phyloP scores from a whole-genome alignment of 345 rosid genomes.

The Hirschfeldia incana region DNA sequence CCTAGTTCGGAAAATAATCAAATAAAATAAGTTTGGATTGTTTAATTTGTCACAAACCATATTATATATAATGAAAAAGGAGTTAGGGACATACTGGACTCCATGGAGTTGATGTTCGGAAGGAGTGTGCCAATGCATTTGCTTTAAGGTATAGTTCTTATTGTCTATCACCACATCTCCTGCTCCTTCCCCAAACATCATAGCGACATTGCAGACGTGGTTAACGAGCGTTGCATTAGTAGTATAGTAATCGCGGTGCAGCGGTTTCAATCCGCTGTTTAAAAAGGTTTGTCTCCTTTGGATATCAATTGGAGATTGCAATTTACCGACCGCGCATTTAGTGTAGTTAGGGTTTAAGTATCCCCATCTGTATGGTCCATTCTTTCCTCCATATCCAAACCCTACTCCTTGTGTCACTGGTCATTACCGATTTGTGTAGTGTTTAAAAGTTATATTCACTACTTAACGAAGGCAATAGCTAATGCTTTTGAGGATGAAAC shows the following conservation, averaged over 20 bases:
- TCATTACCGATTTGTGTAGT: background rate
- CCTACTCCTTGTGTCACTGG: slow-evolving; percentile 35
- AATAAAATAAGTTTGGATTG: background rate
- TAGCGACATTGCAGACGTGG: slow-evolving; percentile 45
- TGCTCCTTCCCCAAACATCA: slow-evolving; percentile 31
- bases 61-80: background rate
- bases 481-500: background rate
- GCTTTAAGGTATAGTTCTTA: slow-evolving; percentile 52
- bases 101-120: slow-evolving; percentile 75
- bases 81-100: slow-evolving; percentile 39
- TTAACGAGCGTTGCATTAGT: slow-evolving; percentile 58
- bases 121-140: slow-evolving; percentile 87
- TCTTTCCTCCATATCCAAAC: slow-evolving; percentile 46
- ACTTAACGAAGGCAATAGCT: background rate
- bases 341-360: slow-evolving; percentile 39
- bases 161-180: slow-evolving; percentile 51
- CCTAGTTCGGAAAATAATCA: background rate
- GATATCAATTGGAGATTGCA: slow-evolving; percentile 75
- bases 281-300: slow-evolving; percentile 22
- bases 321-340: slow-evolving; percentile 51
- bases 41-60: too few species aligned
- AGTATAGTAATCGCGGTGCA: slow-evolving; percentile 42
- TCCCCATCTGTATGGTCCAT: slow-evolving; percentile 61
- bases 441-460: slow-evolving; percentile 10
- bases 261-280: slow-evolving; percentile 35